A percentile compares a stretch with the other conserved stretches of the same genome.
phyloP scores from a whole-genome alignment of 768 basidiomycete species.

The Dendrothele bispora region DNA sequence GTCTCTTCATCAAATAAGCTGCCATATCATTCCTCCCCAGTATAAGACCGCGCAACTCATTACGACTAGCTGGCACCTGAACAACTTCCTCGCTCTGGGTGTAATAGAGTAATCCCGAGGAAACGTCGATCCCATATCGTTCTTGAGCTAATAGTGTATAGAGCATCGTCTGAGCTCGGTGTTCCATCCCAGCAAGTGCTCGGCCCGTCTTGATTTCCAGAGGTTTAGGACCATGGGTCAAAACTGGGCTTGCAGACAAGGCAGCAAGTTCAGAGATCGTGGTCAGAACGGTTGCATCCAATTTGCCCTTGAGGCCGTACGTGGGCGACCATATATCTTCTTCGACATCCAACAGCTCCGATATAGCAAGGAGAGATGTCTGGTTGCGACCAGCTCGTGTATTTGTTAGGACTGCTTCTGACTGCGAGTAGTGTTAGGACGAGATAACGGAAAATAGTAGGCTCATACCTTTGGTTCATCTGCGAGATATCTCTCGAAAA shows the following conservation, averaged over 20 bases:
- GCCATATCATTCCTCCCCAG: conserved; percentile 84
- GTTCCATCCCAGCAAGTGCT: conserved; percentile 74
- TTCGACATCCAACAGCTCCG: conserved; percentile 81
- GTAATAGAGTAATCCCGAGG: conserved; percentile 88
- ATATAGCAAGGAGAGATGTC: conserved; percentile 47
- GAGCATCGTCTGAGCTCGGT: conserved; percentile 97
- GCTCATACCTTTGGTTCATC: conserved; percentile 58
- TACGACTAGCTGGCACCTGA: conserved; percentile 72
- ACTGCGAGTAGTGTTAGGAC: conserved; percentile 34
- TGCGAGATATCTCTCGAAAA: conserved; percentile 67
- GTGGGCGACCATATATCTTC: conserved; percentile 98
- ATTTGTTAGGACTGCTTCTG: conserved; percentile 65
- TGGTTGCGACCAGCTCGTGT: conserved; percentile 53
- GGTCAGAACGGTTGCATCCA: conserved; percentile 85
- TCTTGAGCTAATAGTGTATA: conserved; percentile 91
- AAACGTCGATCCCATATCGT: conserved; percentile 82
- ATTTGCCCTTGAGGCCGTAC: conserved; percentile 93
- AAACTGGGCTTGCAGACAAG: conserved; percentile 23
- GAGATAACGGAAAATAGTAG: background rate
- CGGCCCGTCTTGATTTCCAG: conserved; percentile 98
- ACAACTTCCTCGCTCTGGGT: conserved; percentile 90
- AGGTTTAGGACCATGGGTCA: conserved; percentile 54
- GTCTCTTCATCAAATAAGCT: conserved; percentile 64
- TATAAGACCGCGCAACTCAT: conserved; percentile 86
- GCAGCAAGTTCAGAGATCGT: conserved; percentile 50